Evolutionary conservation across 192 early-diverging fungal species (phyloP), one percentile per base, ranked within the genome.

Genomic region (Coemansia sp.): DNA sequence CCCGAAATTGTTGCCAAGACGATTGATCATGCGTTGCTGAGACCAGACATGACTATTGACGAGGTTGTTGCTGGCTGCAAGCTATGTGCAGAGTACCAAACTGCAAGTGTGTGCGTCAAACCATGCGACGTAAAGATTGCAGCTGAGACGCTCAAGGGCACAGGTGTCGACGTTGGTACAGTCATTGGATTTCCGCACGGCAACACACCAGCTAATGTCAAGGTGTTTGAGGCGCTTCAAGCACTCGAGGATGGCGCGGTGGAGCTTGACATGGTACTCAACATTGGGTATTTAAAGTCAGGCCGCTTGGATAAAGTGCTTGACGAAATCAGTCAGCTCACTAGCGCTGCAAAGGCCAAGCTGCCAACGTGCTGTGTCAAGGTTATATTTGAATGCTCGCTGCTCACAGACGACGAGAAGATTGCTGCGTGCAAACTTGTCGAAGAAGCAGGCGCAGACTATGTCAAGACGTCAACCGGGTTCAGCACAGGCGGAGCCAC

Each of bases 171-270:
- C n/a, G 84, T 87, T 0, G 82, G 85, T 34, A 85, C 85, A 0
- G 85, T 87, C 1, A 84, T 87, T 44, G 82, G 82, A 1, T 87
- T 87, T 62, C 85, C 85, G 42, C 85, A 87, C 23, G 85, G 85
- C 21, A 87, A 81, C 61, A 64, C 84, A 0, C 58, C 81, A 3
- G 57, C 85, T 6, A 23, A 65, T 21, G 83, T 73, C 59, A 87
- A 87, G 72, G 71, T 83, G 3, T 75, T 80, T 28, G 85, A 87
- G 31, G 75, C 82, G 1, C 52, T 85, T 4, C 67, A 78, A 47
- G 84, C 85, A 1, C 50, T 87, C 19, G 72, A 75, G 3, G 85
- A 87, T 58, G 85, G 85, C 40, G 85, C 85, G 4, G 75, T 76
- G 28, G 85, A 87, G 65, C 75, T 87, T 15, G 85, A 87, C 59